Evolutionary conservation across 805 yeast species (phyloP), one percentile per base, ranked within the genome.

Genomic region (Zygosaccharomyces rouxii): DNA sequence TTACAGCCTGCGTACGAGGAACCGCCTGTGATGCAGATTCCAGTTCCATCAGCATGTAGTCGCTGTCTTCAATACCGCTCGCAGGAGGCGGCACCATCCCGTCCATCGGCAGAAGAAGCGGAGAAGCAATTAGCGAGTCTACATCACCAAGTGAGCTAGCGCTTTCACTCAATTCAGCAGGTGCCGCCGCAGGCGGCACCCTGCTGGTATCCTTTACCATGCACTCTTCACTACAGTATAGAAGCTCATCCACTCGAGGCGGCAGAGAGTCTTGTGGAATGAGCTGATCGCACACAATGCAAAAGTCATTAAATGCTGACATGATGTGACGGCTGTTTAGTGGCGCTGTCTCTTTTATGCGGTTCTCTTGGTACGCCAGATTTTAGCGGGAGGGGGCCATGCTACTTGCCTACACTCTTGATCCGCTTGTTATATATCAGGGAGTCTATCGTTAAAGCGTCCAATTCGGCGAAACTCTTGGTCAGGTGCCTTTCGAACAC

Each of bases 211-310:
- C 44, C 11, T 26, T 18, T 10, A 29, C 35, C 44, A 41, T 41
- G 49, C 68, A 63, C n/a, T 43, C 43, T 6, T 52, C 53, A 3
- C 66, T 60, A 48, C 68, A 63, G 47, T 63, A 63, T 33, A 63
- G 49, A 14, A 44, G 44, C 25, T 49, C 42, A 19, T 51, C 54
- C 11, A 40, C 35, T 29, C 39, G 38, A 13, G 47, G 40, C 18
- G 42, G 41, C 18, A 47, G 49, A n/a, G 50, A 40, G 26, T 46
- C 44, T 21, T 47, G 48, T 11, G 50, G 55, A 39, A 63, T 62
- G 49, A 64, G 45, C 41, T 59, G 59, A 42, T 79, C 83, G 64
- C 84, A 79, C 49, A 76, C 81, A 42, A 77, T 70, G 69, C 84
- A 79, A 64, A 67, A 79, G 60, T 79, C 83, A 59, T 74, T 76